A percentile compares a stretch with the other conserved stretches of the same genome.
Conservation (phyloP, 2,329 filamentous ascomycete genomes). For the Fusarium xyrophilum region DNA sequence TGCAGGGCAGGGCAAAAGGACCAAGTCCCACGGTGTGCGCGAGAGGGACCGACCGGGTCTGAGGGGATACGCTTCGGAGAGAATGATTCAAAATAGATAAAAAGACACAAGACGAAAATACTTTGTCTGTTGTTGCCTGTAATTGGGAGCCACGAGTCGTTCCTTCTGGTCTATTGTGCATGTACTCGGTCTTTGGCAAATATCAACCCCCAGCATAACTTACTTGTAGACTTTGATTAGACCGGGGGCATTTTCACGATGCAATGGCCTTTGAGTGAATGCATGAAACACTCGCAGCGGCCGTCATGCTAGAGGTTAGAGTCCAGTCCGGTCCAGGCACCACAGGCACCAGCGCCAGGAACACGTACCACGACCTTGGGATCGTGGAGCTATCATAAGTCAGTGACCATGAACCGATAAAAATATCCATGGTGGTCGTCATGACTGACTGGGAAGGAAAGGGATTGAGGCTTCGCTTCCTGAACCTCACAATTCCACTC, state of each 20-base stretch:
- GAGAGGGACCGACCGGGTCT: constrained; percentile 16
- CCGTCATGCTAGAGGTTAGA: constrained; percentile 21
- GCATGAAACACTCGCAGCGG: constrained; percentile 34
- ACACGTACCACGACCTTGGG: constrained; percentile 30
- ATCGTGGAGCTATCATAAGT: constrained; percentile 11
- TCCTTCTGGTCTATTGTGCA: constrained; percentile 5
- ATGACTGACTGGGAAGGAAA: background rate
- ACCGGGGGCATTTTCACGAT: constrained; percentile 29
- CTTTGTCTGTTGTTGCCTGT: constrained; percentile 26
- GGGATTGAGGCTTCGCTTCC: constrained; percentile 17
- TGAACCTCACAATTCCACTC: constrained; percentile 28
- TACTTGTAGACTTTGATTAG: background rate
- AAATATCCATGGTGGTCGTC: constrained; percentile 15
- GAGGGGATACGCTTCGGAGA: background rate
- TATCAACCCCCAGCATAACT: constrained; percentile 4
- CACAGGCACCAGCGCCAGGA: constrained; percentile 18
- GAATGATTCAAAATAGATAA: constrained; percentile 25
- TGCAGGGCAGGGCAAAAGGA: constrained; percentile 31
- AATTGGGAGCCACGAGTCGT: constrained; percentile 27
- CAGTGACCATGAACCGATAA: constrained; percentile 9
- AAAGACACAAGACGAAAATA: constrained; percentile 10
- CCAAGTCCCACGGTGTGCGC: constrained; percentile 36
- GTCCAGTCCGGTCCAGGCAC: constrained; percentile 5
- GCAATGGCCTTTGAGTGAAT: constrained; percentile 22
- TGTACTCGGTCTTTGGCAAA: background rate